Evolutionary conservation across 2,329 filamentous ascomycete genomes (phyloP).

Genomic region (Penicillium sp.): DNA sequence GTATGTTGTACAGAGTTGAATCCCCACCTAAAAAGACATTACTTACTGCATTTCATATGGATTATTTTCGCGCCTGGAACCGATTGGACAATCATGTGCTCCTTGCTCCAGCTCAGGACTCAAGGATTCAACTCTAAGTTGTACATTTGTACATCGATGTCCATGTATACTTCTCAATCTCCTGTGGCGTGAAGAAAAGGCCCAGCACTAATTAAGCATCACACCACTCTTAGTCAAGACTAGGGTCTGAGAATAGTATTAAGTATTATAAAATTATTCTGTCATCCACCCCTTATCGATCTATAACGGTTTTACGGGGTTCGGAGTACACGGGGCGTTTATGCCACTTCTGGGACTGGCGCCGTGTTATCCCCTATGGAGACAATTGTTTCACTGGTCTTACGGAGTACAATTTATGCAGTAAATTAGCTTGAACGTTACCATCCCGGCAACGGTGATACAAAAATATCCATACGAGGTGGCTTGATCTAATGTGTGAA

Average conservation of each 20-base stretch:
- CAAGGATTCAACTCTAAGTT: neutral
- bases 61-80: neutral
- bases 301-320: neutral
- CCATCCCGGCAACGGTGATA: neutral
- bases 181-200: neutral
- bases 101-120: neutral
- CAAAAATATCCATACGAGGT: slow-evolving; percentile 5
- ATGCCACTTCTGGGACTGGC: neutral
- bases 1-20: no score
- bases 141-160: neutral
- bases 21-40: neutral
- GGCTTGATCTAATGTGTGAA: slow-evolving; percentile 12
- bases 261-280: neutral
- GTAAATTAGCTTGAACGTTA: neutral
- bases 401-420: neutral
- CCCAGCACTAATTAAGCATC: neutral
- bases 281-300: neutral
- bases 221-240: neutral
- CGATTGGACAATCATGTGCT: neutral
- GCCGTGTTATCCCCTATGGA: neutral
- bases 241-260: neutral
- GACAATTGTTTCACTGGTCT: neutral
- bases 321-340: neutral
- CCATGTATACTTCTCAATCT: neutral
- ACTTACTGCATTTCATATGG: neutral